Conservation (phyloP, 106 monocot species). For the Dendrobium officinale region DNA sequence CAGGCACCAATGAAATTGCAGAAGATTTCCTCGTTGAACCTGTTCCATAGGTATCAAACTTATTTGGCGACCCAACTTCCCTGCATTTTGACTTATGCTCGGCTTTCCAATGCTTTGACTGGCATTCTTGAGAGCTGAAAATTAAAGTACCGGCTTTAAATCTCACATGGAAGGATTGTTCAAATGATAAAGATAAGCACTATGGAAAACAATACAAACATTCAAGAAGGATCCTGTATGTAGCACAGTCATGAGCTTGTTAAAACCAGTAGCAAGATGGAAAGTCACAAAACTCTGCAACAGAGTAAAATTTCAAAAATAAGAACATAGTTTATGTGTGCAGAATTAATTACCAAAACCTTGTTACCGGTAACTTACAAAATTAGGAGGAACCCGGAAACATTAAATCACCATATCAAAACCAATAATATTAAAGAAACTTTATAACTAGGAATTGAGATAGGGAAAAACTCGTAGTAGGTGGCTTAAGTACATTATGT, state of each 20-base stretch:
- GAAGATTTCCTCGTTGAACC: constrained; percentile 33
- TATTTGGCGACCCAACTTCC: constrained; percentile 22
- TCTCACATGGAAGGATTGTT: not conserved
- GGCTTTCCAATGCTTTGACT: constrained; percentile 54
- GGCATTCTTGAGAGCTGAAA: constrained; percentile 59
- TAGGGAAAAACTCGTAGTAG: not conserved
- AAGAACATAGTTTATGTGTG: not conserved
- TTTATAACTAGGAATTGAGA: not conserved
- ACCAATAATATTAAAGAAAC: not conserved
- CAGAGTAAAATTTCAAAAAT: not conserved
- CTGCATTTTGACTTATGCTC: constrained; percentile 63
- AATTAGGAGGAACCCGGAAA: not conserved
- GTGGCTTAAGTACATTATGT: not conserved
- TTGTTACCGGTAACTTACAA: not conserved
- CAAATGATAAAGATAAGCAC: constrained; percentile 1
- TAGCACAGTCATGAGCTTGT: constrained; percentile 2
- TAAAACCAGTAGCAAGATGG: not conserved
- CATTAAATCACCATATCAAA: not conserved
- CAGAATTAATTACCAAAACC: not conserved
- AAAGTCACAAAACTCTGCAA: not conserved
- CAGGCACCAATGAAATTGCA: constrained; percentile 57
- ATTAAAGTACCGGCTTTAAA: not conserved
- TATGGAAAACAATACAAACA: not conserved
- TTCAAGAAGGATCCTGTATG: constrained; percentile 1
- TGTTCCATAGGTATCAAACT: constrained; percentile 14